phyloP scores from a whole-genome alignment of 352 stramenopile genomes.

The Phytophthora vignae region DNA sequence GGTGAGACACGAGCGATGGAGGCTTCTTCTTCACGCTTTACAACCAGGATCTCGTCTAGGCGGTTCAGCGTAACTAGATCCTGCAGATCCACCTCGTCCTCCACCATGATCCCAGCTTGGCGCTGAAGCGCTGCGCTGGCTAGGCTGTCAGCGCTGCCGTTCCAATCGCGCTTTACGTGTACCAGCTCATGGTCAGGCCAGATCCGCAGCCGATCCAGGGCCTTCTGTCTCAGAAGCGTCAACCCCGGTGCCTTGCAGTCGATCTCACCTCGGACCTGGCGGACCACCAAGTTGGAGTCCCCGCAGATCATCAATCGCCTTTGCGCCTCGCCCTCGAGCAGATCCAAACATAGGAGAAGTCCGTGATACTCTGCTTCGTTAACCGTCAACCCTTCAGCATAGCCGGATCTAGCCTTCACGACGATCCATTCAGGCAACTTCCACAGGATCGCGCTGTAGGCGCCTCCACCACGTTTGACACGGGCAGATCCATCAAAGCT shows the following conservation, averaged over 20 bases:
- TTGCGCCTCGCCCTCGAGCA: neutral
- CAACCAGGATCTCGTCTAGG: constrained; percentile 1
- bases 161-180: constrained; percentile 16
- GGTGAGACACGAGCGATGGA: neutral
- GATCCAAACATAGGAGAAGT: neutral
- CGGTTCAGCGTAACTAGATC: constrained; percentile 16
- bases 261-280: constrained; percentile 15
- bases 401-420: neutral
- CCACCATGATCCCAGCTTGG: neutral
- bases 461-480: neutral
- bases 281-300: constrained; percentile 3
- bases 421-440: neutral
- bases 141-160: constrained; percentile 2
- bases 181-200: constrained; percentile 3
- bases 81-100: neutral
- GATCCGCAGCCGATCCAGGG: neutral
- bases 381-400: neutral
- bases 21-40: neutral
- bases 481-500: constrained; percentile 8
- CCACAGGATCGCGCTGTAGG: constrained; percentile 5
- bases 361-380: constrained; percentile 9
- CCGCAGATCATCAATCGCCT: constrained; percentile 1
- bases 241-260: constrained; percentile 12
- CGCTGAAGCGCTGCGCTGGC: constrained; percentile 2
- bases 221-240: constrained; percentile 1